phyloP scores from a whole-genome alignment of 768 basidiomycete species.

The Pleurotus sapidus region DNA sequence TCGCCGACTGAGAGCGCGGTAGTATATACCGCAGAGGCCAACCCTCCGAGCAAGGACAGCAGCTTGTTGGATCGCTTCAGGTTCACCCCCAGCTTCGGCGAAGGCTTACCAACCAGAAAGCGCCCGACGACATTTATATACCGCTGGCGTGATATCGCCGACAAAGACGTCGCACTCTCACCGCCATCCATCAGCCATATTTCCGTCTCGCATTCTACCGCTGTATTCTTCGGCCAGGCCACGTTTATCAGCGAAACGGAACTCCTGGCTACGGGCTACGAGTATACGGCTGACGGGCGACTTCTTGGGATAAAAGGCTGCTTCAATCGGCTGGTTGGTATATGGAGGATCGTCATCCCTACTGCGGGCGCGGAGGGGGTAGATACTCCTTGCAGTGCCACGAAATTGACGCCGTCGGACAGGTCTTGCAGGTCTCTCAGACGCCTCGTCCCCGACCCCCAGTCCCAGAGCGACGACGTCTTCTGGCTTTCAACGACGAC shows the following conservation, averaged over 20 bases:
- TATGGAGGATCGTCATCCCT: constrained; percentile 47
- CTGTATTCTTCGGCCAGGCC: constrained; percentile 52
- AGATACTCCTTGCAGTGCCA: constrained; percentile 15
- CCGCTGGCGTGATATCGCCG: constrained; percentile 32
- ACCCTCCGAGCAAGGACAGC: constrained; percentile 21
- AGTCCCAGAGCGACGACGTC: constrained; percentile 20
- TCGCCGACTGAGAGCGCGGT: constrained; percentile 48
- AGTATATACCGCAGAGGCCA: constrained; percentile 61
- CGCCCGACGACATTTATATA: constrained; percentile 54
- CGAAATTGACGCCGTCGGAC: constrained; percentile 40
- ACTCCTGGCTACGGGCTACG: constrained; percentile 62
- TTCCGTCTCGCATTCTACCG: no score
- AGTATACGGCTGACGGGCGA: constrained; percentile 53
- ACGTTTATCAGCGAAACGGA: constrained; percentile 39
- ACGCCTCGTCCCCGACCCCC: constrained; percentile 22
- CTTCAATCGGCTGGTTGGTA: constrained; percentile 53
- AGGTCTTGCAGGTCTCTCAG: constrained; percentile 62
- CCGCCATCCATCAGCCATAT: no score
- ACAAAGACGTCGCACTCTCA: neutral
- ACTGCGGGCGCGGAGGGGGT: constrained; percentile 1
- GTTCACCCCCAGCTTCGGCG: constrained; percentile 62
- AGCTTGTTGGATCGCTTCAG: constrained; percentile 39
- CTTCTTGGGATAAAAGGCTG: constrained; percentile 59
- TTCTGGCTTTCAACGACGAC: constrained; percentile 53
- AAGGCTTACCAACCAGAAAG: constrained; percentile 51